phyloP scores from a whole-genome alignment of 2,329 filamentous ascomycete species.

The Chaetomiaceae sp. region DNA sequence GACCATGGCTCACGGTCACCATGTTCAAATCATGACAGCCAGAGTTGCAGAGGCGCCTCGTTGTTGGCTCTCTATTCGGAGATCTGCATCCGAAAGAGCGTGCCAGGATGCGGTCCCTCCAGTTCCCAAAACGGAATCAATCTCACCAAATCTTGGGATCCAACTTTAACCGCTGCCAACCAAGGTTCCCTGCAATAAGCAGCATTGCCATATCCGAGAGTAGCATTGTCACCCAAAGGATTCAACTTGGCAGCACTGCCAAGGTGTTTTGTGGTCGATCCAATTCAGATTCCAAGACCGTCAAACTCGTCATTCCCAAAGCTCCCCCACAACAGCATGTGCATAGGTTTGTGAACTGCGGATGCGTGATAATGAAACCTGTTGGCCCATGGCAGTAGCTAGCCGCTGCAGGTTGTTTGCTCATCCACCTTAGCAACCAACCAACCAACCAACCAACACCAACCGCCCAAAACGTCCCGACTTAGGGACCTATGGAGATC shows the following conservation, averaged over 20 bases:
- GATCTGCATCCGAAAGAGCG: slow-evolving; percentile 4
- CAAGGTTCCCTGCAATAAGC: neutral
- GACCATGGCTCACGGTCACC: too few species aligned
- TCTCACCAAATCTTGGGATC: neutral
- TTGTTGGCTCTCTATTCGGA: neutral
- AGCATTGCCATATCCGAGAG: neutral
- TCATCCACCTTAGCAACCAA: neutral
- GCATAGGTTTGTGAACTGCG: neutral
- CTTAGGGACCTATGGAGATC: neutral
- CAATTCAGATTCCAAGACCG: neutral
- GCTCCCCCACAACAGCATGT: neutral
- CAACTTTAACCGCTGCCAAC: neutral
- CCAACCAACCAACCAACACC: neutral
- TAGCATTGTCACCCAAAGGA: neutral
- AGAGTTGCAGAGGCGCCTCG: too few species aligned
- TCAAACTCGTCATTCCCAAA: neutral
- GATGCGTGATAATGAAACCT: slow-evolving; percentile 7
- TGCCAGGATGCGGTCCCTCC: neutral
- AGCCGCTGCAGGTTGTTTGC: slow-evolving; percentile 13
- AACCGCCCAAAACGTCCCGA: too few species aligned
- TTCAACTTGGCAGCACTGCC: neutral
- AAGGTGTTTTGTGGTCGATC: neutral
- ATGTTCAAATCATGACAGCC: too few species aligned
- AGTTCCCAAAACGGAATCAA: neutral
- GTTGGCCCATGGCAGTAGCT: slow-evolving; percentile 5